Conservation (phyloP, 352 stramenopile genomes). For the Phytophthora meadii region DNA sequence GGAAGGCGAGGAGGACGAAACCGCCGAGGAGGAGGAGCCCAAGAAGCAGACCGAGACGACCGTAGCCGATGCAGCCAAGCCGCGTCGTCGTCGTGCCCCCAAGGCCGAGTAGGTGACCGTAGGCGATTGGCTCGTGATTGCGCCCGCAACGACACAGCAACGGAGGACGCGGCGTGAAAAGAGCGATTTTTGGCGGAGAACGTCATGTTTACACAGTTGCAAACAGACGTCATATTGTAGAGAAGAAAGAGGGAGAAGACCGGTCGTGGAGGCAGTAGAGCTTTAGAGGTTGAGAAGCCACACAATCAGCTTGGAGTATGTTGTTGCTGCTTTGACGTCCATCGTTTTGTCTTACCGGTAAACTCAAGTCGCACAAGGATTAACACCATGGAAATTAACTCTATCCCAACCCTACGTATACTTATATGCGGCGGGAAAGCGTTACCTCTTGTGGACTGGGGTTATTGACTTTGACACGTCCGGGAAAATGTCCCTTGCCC, state of each 20-base stretch:
- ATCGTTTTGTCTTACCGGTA: no score
- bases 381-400: no score
- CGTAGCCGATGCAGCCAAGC: constrained; percentile 35
- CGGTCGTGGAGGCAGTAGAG: constrained; percentile 36
- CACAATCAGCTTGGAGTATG: constrained; percentile 18
- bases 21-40: constrained; percentile 25
- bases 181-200: constrained; percentile 20
- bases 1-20: constrained; percentile 56
- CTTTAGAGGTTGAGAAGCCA: constrained; percentile 24
- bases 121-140: constrained; percentile 28
- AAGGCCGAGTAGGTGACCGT: constrained; percentile 61
- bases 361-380: no score
- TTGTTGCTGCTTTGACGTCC: neutral
- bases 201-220: constrained; percentile 11
- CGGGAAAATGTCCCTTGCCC: no score
- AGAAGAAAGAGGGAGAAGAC: constrained; percentile 25
- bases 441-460: no score
- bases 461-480: no score
- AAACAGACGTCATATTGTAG: constrained; percentile 28
- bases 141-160: constrained; percentile 18
- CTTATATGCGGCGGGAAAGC: no score
- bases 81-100: constrained; percentile 65
- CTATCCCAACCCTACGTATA: no score
- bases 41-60: constrained; percentile 28
- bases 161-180: neutral